Percentiles rank a stretch among this genome's conserved stretches.
Evolutionary conservation across 768 basidiomycete species (phyloP).

Genomic region (Naganishia antarctica): DNA sequence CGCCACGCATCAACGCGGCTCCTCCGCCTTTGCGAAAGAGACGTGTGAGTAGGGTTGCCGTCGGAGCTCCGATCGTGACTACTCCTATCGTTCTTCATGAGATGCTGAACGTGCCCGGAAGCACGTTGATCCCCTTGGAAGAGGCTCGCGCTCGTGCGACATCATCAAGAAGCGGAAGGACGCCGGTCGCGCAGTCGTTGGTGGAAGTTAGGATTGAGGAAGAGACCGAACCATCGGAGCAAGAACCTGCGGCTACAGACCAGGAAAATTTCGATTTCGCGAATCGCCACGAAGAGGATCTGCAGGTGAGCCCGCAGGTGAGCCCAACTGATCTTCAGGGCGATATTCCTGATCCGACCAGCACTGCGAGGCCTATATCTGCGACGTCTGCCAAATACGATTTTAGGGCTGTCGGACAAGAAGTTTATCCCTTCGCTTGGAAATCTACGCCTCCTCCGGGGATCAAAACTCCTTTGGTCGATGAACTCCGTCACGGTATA

Average conservation of each 20-base stretch:
- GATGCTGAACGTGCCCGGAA: neutral
- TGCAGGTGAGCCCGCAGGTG: no score
- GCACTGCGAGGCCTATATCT: neutral
- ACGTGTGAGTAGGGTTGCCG: neutral
- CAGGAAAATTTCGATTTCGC: neutral
- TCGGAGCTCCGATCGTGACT: neutral
- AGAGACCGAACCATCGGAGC: neutral
- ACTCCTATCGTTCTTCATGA: neutral
- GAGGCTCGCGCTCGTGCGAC: conserved; percentile 17
- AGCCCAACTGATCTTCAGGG: neutral
- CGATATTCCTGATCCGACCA: neutral
- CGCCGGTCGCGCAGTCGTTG: neutral
- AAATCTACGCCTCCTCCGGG: neutral
- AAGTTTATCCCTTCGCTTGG: neutral
- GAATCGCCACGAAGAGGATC: neutral
- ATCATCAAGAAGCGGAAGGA: neutral
- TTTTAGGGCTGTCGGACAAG: neutral
- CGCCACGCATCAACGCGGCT: neutral
- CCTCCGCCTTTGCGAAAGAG: conserved; percentile 10
- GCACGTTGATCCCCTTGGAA: neutral
- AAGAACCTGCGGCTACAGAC: neutral
- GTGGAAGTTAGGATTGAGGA: neutral
- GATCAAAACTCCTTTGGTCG: neutral
- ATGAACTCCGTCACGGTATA: neutral
- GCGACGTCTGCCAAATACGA: neutral